phyloP scores from a whole-genome alignment of 257 asterid species.

The Rhazya stricta region DNA sequence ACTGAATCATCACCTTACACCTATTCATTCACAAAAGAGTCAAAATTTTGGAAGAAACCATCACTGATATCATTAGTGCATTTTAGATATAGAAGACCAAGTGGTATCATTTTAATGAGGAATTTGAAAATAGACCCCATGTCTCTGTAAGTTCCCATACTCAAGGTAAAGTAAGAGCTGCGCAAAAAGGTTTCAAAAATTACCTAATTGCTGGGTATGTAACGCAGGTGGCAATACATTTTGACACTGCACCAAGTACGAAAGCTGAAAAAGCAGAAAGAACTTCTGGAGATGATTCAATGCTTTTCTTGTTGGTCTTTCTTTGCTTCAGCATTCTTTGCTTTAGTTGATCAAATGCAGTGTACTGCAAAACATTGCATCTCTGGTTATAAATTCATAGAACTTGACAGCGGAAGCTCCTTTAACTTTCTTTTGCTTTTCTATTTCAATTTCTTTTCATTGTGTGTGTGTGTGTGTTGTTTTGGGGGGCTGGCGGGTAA shows the following conservation, averaged over 20 bases:
- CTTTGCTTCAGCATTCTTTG: slow-evolving; percentile 48
- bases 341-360: slow-evolving; percentile 84
- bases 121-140: background rate
- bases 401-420: background rate
- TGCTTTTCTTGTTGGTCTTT: slow-evolving; percentile 26
- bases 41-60: background rate
- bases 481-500: background rate
- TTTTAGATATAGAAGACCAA: background rate
- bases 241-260: slow-evolving; percentile 68
- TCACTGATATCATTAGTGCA: background rate
- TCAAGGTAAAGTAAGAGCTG: background rate
- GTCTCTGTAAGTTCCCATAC: background rate
- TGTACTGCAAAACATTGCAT: slow-evolving; percentile 50
- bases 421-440: no score
- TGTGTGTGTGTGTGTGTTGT: background rate
- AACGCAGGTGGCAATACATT: slow-evolving; percentile 76
- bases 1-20: slow-evolving; percentile 90
- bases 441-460: background rate
- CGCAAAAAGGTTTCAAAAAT: slow-evolving; percentile 13
- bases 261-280: slow-evolving; percentile 87
- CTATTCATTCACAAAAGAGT: slow-evolving; percentile 27
- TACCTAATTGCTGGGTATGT: slow-evolving; percentile 86
- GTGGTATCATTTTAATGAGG: background rate
- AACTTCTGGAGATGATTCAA: slow-evolving; percentile 47
- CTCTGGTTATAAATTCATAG: slow-evolving; percentile 19